Evolutionary conservation across 148 eudicot species (phyloP).

Genomic region (Mesembryanthemum crystallinum): DNA sequence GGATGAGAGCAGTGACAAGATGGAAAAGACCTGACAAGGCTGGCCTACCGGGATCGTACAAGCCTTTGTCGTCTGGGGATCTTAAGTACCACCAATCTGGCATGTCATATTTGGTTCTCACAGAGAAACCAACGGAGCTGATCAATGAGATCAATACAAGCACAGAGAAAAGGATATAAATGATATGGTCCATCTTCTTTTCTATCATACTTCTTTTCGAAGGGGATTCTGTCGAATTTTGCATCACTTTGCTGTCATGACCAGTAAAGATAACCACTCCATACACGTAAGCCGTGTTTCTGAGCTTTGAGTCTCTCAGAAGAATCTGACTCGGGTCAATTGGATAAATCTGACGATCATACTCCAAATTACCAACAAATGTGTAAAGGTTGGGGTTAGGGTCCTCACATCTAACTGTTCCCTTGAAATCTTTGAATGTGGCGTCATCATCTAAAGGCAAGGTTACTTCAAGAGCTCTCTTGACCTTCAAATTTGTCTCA

Average conservation of each 20-base stretch:
- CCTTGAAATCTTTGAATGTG: conserved; percentile 56
- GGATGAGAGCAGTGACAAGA: conserved; percentile 79
- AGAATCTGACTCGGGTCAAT: conserved; percentile 88
- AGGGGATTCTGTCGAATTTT: conserved; percentile 79
- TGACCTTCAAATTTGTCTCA: conserved; percentile 89
- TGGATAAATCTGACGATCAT: conserved; percentile 68
- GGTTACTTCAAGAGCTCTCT: conserved; percentile 78
- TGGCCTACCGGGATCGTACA: conserved; percentile 54
- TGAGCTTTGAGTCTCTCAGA: conserved; percentile 86
- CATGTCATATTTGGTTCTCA: conserved; percentile 49
- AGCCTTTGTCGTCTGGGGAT: conserved; percentile 34
- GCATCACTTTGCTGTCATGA: conserved; percentile 93
- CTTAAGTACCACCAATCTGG: conserved; percentile 81
- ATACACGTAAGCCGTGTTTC: conserved; percentile 74
- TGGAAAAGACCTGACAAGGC: conserved; percentile 61
- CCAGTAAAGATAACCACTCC: conserved; percentile 95
- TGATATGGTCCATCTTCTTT: conserved; percentile 84
- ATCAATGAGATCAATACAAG: conserved; percentile 79
- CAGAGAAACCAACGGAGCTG: conserved; percentile 76
- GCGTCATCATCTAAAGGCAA: conserved; percentile 60
- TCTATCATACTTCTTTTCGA: conserved; percentile 87
- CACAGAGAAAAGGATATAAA: conserved; percentile 71
- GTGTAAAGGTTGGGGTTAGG: conserved; percentile 86
- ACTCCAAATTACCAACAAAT: conserved; percentile 92
- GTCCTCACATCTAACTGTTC: conserved; percentile 70